These are phyloP conservation scores for Corchorus capsularis DNA, from an alignment of 345 rosid species.

Conservation along the genomic window DNA sequence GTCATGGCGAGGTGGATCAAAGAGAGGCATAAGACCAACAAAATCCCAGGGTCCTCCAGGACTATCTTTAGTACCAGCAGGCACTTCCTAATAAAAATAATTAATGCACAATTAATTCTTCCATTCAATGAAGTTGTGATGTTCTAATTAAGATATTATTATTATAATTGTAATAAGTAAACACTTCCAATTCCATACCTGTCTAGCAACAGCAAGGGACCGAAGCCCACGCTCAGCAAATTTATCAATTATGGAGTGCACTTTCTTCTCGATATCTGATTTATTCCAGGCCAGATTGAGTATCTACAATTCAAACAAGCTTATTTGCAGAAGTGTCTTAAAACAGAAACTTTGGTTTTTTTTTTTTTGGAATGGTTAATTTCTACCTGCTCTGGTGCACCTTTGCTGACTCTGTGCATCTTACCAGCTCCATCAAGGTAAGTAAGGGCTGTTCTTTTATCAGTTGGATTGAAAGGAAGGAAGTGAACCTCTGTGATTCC, in stretches of 20 bases:
- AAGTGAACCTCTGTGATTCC: slow-evolving; percentile 87
- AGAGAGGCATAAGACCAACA: slow-evolving; percentile 74
- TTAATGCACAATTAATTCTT: neutral
- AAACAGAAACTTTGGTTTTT: slow-evolving; percentile 8
- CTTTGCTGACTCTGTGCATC: slow-evolving; percentile 94
- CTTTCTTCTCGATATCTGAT: slow-evolving; percentile 41
- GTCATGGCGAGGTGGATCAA: slow-evolving; percentile 83
- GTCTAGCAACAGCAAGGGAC: slow-evolving; percentile 83
- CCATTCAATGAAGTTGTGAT: neutral
- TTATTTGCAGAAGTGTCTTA: neutral
- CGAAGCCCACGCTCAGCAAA: slow-evolving; percentile 87
- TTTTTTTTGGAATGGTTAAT: neutral
- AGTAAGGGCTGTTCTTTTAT: slow-evolving; percentile 88
- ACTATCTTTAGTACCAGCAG: slow-evolving; percentile 71
- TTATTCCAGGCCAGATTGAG: slow-evolving; percentile 56
- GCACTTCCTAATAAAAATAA: slow-evolving; percentile 44
- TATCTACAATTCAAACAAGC: slow-evolving; percentile 31
- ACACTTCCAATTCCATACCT: slow-evolving; percentile 38
- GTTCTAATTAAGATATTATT: neutral
- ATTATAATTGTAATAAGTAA: neutral
- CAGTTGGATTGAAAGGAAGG: slow-evolving; percentile 95
- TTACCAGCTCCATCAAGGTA: slow-evolving; percentile 64
- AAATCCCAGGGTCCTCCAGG: slow-evolving; percentile 89
- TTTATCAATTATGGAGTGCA: slow-evolving; percentile 61
- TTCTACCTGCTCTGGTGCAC: slow-evolving; percentile 90